Conservation (phyloP, 129 eudicot genomes). For the Calendula officinalis region DNA sequence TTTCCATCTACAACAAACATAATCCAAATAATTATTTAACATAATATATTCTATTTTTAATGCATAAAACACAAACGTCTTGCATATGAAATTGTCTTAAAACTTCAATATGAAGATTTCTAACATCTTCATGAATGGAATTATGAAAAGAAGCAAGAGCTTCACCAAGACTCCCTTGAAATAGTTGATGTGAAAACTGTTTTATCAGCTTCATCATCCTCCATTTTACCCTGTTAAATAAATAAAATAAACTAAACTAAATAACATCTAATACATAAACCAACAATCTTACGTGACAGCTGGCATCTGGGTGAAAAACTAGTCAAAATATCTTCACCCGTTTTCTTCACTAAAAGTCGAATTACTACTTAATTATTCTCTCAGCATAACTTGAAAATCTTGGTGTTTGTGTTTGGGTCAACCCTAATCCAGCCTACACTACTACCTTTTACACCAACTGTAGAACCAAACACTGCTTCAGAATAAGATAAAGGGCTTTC, state of each 20-base stretch:
- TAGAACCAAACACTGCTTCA: too few species aligned
- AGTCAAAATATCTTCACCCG: slow-evolving; percentile 79
- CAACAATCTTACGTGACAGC: slow-evolving; percentile 42
- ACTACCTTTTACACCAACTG: slow-evolving; percentile 44
- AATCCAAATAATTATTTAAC: too few species aligned
- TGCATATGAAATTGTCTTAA: slow-evolving; percentile 91
- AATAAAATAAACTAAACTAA: slow-evolving; percentile 1
- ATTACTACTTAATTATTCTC: slow-evolving; percentile 79
- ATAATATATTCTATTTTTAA: too few species aligned
- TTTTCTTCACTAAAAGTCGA: slow-evolving; percentile 65
- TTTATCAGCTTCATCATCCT: too few species aligned
- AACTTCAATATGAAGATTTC: slow-evolving; percentile 93
- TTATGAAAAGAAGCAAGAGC: slow-evolving; percentile 87
- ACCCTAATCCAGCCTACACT: slow-evolving; percentile 55
- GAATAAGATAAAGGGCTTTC: slow-evolving; percentile 44
- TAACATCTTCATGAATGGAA: slow-evolving; percentile 91
- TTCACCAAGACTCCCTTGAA: slow-evolving; percentile 93
- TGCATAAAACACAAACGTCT: too few species aligned
- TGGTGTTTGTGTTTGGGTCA: slow-evolving; percentile 57
- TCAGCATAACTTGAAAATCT: slow-evolving; percentile 84
- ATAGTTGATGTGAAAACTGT: slow-evolving; percentile 86
- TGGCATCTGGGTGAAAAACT: slow-evolving; percentile 51
- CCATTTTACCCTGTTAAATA: slow-evolving; percentile 60
- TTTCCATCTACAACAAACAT: too few species aligned
- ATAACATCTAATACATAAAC: neutral